Evolutionary conservation across 352 stramenopile species (phyloP), one percentile per base, ranked within the genome.

Genomic region (Phytophthora megakarya): DNA sequence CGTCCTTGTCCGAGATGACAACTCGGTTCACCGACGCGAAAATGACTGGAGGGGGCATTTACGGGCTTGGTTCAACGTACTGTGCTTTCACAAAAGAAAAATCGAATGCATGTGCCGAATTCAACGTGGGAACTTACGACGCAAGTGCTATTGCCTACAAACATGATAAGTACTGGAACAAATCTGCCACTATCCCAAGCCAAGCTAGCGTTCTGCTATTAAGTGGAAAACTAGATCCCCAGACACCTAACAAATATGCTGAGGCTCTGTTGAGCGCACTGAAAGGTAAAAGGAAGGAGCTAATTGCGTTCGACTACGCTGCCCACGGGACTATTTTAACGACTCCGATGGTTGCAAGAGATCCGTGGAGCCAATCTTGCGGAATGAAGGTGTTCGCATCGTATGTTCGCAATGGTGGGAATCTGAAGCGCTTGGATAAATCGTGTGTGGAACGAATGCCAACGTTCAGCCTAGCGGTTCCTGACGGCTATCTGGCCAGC

Each of bases 241-340:
- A 56, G 25, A 23, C 48, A 3, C 48, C 45, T 9, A 21, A 46
- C 48, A 56, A 56, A n/a, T 56, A 56, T 37, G 48, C 48, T 1
- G 33, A 56, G 3, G 48, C 33, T 32, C 48, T 56, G 5, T 5
- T 56, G 8, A 13, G 11, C 1, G 23, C 48, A 9, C 16, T 52
- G 15, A 25, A 46, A 8, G 48, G 48, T 1, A 10, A 46, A 35
- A 57, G 65, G 5, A 86, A 86, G 47, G 48, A 74, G 21, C 43
- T 86, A 1, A 47, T 89, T 15, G 72, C 70, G 8, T 89, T 89
- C 35, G 55, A 84, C 6, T 69, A 75, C 22, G 73, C 78, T 15
- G 59, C 69, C 0, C 72, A 87, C 39, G 76, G 62, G 2, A 70
- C 72, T 21, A 9, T 87, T 2, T 68, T 63, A 42, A 78, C 55